Percentiles rank a stretch among this genome's conserved stretches.
phyloP scores from a whole-genome alignment of 768 basidiomycete species.

The Pholiota molesta region DNA sequence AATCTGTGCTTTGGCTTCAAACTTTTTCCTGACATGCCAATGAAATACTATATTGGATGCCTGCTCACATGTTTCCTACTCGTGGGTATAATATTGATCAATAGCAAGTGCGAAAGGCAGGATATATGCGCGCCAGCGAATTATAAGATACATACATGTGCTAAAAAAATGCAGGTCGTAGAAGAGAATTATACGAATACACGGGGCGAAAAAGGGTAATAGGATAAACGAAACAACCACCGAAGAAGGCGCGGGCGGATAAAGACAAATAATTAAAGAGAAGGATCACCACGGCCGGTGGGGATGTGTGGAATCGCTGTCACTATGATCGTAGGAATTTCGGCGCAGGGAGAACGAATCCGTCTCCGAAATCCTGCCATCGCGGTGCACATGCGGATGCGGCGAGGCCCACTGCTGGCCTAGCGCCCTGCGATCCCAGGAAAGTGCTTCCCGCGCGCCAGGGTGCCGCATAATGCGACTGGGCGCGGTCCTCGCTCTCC shows the following conservation, averaged over 20 bases:
- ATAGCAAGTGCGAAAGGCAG: not conserved
- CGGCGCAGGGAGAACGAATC: slow-evolving; percentile 20
- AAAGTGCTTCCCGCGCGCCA: slow-evolving; percentile 15
- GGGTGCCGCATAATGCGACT: not conserved
- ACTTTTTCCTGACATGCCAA: not conserved
- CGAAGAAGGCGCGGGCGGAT: slow-evolving; percentile 8
- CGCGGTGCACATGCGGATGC: slow-evolving; percentile 12
- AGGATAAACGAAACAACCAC: not conserved
- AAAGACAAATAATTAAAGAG: slow-evolving; percentile 10
- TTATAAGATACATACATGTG: not conserved
- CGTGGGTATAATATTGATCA: not conserved
- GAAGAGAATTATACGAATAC: not conserved
- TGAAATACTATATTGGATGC: not conserved
- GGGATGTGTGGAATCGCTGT: slow-evolving; percentile 40
- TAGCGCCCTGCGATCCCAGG: slow-evolving; percentile 20
- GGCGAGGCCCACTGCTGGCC: slow-evolving; percentile 16
- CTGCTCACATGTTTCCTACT: not conserved
- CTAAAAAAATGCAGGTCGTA: not conserved
- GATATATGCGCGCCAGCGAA: not conserved
- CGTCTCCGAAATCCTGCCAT: slow-evolving; percentile 21
- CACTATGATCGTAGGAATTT: slow-evolving; percentile 33
- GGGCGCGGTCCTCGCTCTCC: slow-evolving; percentile 20
- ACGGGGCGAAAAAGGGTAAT: not conserved
- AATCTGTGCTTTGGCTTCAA: not conserved
- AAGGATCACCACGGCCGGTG: slow-evolving; percentile 47